Evolutionary conservation across 805 yeast genomes (phyloP).

Genomic region (Pichia nanzhaoensis): DNA sequence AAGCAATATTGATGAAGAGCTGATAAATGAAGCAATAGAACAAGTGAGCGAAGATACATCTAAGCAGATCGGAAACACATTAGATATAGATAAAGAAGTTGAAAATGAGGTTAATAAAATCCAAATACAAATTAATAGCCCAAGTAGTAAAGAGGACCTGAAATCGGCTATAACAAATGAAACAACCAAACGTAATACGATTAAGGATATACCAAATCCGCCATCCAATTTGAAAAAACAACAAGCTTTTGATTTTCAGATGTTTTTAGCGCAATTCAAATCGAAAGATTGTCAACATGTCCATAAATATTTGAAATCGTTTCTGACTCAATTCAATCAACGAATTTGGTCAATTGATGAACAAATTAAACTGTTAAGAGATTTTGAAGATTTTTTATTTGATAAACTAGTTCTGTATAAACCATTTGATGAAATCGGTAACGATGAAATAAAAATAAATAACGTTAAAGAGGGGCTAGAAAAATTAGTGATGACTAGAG

Average conservation of each 20-base stretch:
- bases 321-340: constrained; percentile 66
- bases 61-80: constrained; percentile 6
- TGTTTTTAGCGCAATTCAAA: constrained; percentile 65
- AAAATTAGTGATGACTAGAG: constrained; percentile 81
- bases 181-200: constrained; percentile 7
- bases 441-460: constrained; percentile 47
- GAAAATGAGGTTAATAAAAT: constrained; percentile 10
- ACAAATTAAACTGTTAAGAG: constrained; percentile 67
- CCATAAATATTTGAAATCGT: constrained; percentile 78
- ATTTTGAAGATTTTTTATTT: constrained; percentile 68
- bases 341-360: constrained; percentile 69
- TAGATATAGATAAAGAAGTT: constrained; percentile 11
- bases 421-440: constrained; percentile 62
- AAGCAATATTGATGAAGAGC: constrained; percentile 2
- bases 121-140: background rate
- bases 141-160: background rate
- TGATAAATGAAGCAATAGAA: constrained; percentile 1
- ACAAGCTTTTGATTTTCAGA: constrained; percentile 71
- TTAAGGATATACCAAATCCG: constrained; percentile 25
- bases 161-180: too few species aligned
- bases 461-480: constrained; percentile 90
- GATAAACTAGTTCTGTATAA: constrained; percentile 54
- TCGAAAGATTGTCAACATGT: constrained; percentile 80
- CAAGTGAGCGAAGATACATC: background rate
- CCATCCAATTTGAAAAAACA: constrained; percentile 25